Evolutionary conservation across 352 stramenopile genomes (phyloP), one percentile per base, ranked within the genome.

Genomic region (Pythium oligandrum): DNA sequence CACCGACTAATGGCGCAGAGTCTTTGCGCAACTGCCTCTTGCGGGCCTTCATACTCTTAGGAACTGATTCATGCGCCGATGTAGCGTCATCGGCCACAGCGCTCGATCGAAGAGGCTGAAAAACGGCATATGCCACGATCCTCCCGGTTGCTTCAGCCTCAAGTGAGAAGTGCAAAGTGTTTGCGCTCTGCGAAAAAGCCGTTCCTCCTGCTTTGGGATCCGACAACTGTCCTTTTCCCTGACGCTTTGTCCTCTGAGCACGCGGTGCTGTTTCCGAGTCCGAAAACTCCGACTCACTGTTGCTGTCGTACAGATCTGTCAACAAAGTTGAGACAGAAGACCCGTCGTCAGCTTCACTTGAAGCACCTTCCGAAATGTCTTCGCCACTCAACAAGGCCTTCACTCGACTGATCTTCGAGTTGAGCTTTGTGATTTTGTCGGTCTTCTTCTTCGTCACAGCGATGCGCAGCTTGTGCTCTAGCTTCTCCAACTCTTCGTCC

Each of bases 391-490:
- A 48, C 17, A 94, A 64, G 31, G 86, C 83, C 61, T 79, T 90
- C 4, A 92, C 76, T 30, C 86, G 71, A 17, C 57, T 77, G 40
- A 96, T 96, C 42, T 96, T 96, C 3, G 63, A 57, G 45, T 94
- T 90, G 11, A 96, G 48, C 48, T 90, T 92, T 39, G 68, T 65
- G 42, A 96, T 96, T 56, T 96, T 96, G 44, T 96, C 86, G 2
- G 71, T 58, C 51, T 96, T 96, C 58, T 96, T 96, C 66, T 96
- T 96, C 10, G 86, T 96, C 54, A 85, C 69, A 11, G 84, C 83
- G 49, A 96, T 96, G 6, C 86, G 80, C 26, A 96, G 55, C 57
- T 96, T 96, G 57, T 96, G 86, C 56, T 96, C 86, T 45, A 96
- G 59, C 52, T 96, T 96, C 47, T 96, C 86, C 45, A 96, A 45